phyloP scores from a whole-genome alignment of 164 flowering plant species.

The Nymphaea colorata region DNA sequence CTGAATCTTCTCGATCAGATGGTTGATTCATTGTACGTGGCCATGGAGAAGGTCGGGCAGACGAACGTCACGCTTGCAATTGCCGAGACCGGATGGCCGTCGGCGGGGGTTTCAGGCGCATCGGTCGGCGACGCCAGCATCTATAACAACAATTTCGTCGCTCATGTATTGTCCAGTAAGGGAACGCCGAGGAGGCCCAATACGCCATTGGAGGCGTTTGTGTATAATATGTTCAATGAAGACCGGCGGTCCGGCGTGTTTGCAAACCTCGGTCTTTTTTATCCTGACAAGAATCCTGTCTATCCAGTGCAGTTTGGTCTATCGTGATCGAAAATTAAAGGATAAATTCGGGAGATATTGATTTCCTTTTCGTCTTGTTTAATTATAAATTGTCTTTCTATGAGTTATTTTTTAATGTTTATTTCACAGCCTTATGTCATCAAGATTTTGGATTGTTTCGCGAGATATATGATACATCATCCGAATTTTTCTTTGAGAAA shows the following conservation, averaged over 20 bases:
- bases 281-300: conserved; percentile 15
- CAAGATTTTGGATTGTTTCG: no score
- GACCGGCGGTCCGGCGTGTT: conserved; percentile 8
- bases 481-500: no score
- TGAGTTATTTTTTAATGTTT: no score
- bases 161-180: neutral
- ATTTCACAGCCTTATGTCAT: no score
- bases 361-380: no score
- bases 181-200: conserved; percentile 22
- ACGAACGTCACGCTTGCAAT: conserved; percentile 5
- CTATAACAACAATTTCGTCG: conserved; percentile 10
- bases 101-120: conserved; percentile 15
- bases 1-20: conserved; percentile 17
- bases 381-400: no score
- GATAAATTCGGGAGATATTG: no score
- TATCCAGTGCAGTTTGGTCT: conserved; percentile 3
- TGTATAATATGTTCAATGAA: conserved; percentile 19
- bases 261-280: conserved; percentile 11
- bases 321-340: no score
- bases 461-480: no score
- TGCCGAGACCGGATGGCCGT: conserved; percentile 29
- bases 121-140: conserved; percentile 6
- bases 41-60: conserved; percentile 13
- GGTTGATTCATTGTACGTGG: conserved; percentile 20
- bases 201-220: conserved; percentile 3